A percentile compares a stretch with the other conserved stretches of the same genome.
Evolutionary conservation across 805 yeast genomes (phyloP).

Genomic region (Candida loeiensis): DNA sequence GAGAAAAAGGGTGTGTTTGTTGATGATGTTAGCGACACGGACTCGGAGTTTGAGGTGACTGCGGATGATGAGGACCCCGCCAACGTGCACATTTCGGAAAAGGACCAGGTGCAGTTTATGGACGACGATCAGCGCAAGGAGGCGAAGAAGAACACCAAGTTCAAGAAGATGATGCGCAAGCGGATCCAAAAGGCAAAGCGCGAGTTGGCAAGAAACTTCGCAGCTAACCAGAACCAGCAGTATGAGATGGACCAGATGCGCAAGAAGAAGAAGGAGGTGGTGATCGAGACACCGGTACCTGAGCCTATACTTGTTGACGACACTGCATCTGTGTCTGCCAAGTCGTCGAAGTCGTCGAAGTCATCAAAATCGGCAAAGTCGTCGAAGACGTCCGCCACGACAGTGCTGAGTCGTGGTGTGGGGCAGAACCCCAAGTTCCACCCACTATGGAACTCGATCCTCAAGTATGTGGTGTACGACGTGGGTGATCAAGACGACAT

Average conservation of each 20-base stretch:
- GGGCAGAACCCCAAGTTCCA: conserved; percentile 25
- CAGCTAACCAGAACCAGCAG: conserved; percentile 12
- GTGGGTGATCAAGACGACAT: conserved; percentile 1
- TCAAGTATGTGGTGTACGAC: conserved; percentile 36
- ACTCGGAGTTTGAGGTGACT: conserved; percentile 4
- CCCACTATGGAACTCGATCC: conserved; percentile 36
- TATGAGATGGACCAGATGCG: conserved; percentile 3
- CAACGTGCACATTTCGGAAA: conserved; percentile 5
- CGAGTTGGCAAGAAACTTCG: conserved; percentile 19
- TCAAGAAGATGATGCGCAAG: conserved; percentile 13
- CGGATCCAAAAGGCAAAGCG: conserved; percentile 22
- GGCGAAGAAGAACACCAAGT: conserved; percentile 12
- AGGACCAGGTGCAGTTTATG: conserved; percentile 7
- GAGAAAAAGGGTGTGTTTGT: conserved; percentile 19
- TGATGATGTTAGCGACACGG: conserved; percentile 14
- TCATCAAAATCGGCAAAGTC: conserved; percentile 1
- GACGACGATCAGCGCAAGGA: conserved; percentile 4
- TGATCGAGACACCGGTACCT: too few relatives aligned
- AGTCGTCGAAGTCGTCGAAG: conserved; percentile 2
- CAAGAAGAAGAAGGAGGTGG: conserved; percentile 6
- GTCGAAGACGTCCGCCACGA: background rate
- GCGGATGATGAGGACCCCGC: conserved; percentile 1
- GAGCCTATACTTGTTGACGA: conserved; percentile 7
- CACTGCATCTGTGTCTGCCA: background rate
- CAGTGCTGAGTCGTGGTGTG: background rate